Conservation (phyloP, 345 rosid species). For the Punica granatum region DNA sequence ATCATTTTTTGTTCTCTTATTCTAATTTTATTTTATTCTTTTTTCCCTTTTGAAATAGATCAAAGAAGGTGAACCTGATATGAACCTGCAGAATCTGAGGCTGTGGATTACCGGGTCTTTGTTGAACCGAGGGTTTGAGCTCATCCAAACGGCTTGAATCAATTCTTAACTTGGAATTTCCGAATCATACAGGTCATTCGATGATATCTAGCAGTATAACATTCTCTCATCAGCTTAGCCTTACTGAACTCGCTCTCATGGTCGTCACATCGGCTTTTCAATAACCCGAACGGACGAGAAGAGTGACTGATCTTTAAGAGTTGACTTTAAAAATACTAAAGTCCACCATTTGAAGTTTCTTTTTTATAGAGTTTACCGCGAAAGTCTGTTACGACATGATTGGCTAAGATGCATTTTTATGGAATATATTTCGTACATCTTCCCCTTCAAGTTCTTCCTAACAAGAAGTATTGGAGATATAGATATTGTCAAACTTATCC, state of each 20-base stretch:
- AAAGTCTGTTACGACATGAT: not conserved
- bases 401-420: not conserved
- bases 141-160: constrained; percentile 5
- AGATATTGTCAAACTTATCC: not conserved
- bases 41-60: constrained; percentile 23
- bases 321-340: not conserved
- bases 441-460: not conserved
- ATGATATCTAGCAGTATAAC: not conserved
- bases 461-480: not conserved
- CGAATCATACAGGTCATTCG: not conserved
- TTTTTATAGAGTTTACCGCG: not conserved
- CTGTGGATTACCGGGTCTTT: constrained; percentile 67
- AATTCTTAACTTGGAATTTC: not conserved
- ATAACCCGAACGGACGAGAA: not conserved
- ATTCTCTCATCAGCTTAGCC: not conserved
- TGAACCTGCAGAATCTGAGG: constrained; percentile 57
- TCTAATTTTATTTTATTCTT: not conserved
- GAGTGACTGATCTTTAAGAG: not conserved
- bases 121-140: constrained; percentile 73
- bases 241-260: too few species aligned
- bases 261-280: too few species aligned
- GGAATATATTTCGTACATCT: not conserved
- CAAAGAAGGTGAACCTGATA: constrained; percentile 33
- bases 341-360: not conserved
- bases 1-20: too few species aligned